These are phyloP conservation scores for Camelina hispida DNA, from an alignment of 345 rosid genomes.

Conservation along the genomic window DNA sequence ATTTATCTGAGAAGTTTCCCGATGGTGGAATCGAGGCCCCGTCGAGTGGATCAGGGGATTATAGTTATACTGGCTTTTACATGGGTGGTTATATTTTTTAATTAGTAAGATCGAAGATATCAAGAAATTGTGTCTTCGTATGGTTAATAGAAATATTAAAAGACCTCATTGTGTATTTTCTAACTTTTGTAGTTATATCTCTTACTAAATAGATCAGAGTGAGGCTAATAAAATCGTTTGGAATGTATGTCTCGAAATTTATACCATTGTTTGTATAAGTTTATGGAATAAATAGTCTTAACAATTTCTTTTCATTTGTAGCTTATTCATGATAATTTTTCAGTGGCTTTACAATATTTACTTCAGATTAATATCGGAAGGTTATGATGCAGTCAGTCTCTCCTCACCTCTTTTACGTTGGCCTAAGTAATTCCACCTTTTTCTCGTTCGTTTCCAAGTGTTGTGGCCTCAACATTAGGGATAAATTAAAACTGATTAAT, in stretches of 20 bases:
- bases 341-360: too few relatives aligned
- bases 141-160: background rate
- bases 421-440: too few relatives aligned
- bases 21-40: slow-evolving; percentile 9
- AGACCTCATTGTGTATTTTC: slow-evolving; percentile 29
- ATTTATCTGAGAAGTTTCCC: slow-evolving; percentile 43
- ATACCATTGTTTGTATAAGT: background rate
- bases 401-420: too few relatives aligned
- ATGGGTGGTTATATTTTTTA: slow-evolving; percentile 51
- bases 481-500: too few relatives aligned
- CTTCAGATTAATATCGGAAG: too few relatives aligned
- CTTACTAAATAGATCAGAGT: slow-evolving; percentile 2
- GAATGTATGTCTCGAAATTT: slow-evolving; percentile 8
- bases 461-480: too few relatives aligned
- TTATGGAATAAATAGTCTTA: background rate
- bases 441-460: too few relatives aligned
- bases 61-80: slow-evolving; percentile 32
- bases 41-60: slow-evolving; percentile 40
- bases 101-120: slow-evolving; percentile 18
- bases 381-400: too few relatives aligned
- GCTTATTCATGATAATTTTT: too few relatives aligned
- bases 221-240: slow-evolving; percentile 30
- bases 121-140: slow-evolving; percentile 13
- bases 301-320: background rate
- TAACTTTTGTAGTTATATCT: background rate